Evolutionary conservation across 73 alveolate species (phyloP), one percentile per base, ranked within the genome.

Genomic region (Stentor roeselii): DNA sequence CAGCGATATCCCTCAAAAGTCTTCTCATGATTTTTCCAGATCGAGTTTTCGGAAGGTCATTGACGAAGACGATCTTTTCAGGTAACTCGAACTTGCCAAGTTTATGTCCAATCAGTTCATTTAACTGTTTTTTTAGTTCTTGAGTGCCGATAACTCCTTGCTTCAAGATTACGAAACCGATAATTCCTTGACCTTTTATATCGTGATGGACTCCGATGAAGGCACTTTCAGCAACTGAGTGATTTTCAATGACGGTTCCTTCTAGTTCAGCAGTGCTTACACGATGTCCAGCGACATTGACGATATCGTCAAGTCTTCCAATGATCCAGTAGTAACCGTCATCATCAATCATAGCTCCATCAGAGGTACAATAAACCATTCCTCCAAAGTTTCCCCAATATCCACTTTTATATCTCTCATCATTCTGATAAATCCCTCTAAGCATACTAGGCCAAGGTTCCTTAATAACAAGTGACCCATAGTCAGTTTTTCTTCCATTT

Each of bases 301-400:
- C 93, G 39, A 92, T 93, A 85, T 94, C 98, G 83, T 94, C 98
- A 82, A 92, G 88, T 86, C 99, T 92, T 61, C 98, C 97, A 82
- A 96, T 90, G 42, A 95, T 92, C 88, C 97, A 90, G 60, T 90
- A 61, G 92, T 89, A 95, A 58, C 99, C 99, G 74, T 95, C 94
- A 86, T 96, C 84, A 89, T 96, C 98, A 21, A 88, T 60, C 50
- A 82, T n/a, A 60, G 96, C 97, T 36, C 94, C 96, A 78, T 94
- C 98, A 30, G 96, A 96, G 6, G 98, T 93, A 78, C 84, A 80
- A 86, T 94, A 94, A 87, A 77, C 92, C 38, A 92, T 83, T 3
- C 87, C 67, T 84, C 77, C 76, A 30, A 35, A 39, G 60, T 34
- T 75, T 60, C 37, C 83, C 88, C 77, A 59, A 82, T 35, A 82